Evolutionary conservation across 2,329 filamentous ascomycete species (phyloP).

Genomic region (Teratosphaeria nubilosa): DNA sequence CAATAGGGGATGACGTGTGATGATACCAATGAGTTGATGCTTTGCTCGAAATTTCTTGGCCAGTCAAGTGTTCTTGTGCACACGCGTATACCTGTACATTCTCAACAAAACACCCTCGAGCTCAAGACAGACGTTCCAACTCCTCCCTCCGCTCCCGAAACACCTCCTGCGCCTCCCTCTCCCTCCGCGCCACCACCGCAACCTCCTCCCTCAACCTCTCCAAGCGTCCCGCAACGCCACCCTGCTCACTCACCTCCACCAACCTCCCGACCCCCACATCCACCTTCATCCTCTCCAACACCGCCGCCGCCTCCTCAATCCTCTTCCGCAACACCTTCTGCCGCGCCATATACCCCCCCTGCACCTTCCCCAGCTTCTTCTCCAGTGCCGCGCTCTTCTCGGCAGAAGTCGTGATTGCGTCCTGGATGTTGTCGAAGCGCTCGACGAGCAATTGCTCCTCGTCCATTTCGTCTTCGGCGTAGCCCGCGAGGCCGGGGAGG

Average conservation of each 20-base stretch:
- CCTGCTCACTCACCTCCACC: slow-evolving; percentile 69
- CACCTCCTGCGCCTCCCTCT: slow-evolving; percentile 81
- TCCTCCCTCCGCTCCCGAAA: slow-evolving; percentile 72
- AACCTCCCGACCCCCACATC: slow-evolving; percentile 67
- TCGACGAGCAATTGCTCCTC: slow-evolving; percentile 55
- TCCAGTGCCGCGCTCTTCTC: slow-evolving; percentile 78
- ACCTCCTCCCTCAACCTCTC: slow-evolving; percentile 75
- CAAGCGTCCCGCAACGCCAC: slow-evolving; percentile 61
- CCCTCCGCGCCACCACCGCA: slow-evolving; percentile 64
- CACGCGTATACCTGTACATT: background rate
- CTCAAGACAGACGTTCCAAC: slow-evolving; percentile 30
- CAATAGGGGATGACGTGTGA: background rate
- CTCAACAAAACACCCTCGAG: too few relatives aligned
- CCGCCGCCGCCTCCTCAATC: slow-evolving; percentile 62
- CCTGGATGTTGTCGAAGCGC: slow-evolving; percentile 67
- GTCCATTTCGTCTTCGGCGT: slow-evolving; percentile 60
- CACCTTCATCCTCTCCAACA: slow-evolving; percentile 60
- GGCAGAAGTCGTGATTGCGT: slow-evolving; percentile 61
- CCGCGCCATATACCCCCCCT: slow-evolving; percentile 84
- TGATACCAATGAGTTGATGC: background rate
- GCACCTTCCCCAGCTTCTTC: slow-evolving; percentile 79
- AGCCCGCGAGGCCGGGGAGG: slow-evolving; percentile 73
- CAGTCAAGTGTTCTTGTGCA: background rate
- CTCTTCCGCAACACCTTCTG: slow-evolving; percentile 72
- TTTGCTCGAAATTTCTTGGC: background rate